Evolutionary conservation across 108 stramenopile species (phyloP).

Genomic region (Skeletonema costatum): DNA sequence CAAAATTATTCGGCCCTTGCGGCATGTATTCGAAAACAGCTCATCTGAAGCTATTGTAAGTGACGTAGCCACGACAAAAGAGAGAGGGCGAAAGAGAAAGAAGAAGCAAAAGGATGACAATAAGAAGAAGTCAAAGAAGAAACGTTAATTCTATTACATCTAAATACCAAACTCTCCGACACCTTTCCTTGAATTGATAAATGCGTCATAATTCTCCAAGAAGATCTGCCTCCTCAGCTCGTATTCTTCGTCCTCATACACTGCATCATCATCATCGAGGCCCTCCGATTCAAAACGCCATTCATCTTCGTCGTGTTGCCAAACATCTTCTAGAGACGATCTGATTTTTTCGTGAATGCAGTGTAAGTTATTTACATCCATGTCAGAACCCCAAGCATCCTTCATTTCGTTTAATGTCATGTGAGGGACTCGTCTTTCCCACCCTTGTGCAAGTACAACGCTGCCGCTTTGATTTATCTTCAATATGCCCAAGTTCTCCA

Average conservation of each 20-base stretch:
- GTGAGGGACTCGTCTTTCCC: constrained; percentile 64
- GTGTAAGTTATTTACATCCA: constrained; percentile 54
- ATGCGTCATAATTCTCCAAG: constrained; percentile 46
- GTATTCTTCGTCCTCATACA: constrained; percentile 63
- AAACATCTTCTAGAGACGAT: constrained; percentile 18
- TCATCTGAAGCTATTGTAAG: not conserved
- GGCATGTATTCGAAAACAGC: not conserved
- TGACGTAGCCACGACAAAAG: not conserved
- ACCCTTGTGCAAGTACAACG: constrained; percentile 52
- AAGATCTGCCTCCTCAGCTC: constrained; percentile 69
- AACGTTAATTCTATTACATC: not conserved
- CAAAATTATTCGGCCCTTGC: constrained; percentile 22
- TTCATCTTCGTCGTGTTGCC: constrained; percentile 50
- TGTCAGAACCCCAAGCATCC: constrained; percentile 51
- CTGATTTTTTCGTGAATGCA: constrained; percentile 39
- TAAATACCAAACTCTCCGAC: constrained; percentile 76
- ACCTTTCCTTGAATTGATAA: constrained; percentile 53
- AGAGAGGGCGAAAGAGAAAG: constrained; percentile 8
- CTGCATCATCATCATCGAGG: constrained; percentile 54
- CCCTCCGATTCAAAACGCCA: constrained; percentile 41
- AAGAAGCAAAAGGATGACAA: not conserved
- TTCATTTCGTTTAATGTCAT: constrained; percentile 72
- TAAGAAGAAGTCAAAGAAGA: not conserved
- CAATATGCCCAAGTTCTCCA: constrained; percentile 53
- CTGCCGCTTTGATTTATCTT: constrained; percentile 34